Base-by-base conservation (phyloP, 345 rosid genomes). In the Melastoma malabathricum region DNA sequence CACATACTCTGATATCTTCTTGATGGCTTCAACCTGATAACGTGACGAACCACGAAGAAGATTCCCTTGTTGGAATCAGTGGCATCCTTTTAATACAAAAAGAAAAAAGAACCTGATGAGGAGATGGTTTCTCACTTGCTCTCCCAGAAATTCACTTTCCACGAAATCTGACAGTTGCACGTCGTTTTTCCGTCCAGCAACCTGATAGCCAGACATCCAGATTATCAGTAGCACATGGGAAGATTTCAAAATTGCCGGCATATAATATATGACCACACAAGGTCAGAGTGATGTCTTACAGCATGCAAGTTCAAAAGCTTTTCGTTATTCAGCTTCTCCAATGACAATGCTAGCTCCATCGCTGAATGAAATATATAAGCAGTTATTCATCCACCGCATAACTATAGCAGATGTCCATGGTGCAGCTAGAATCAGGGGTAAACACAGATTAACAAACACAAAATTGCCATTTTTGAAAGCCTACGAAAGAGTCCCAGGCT, bases 321-420 rank as follows among this genome's bases (percentile, higher is more conserved):
- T 59, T 75, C 88, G 58, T 84, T 92, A 9, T 75, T 78, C 48
- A 92, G 78, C 78, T 92, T 92, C 81, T 92, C 98, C 67, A 92
- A 56, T 17, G 96, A 82, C 50, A 92, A 48, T 0, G 95, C 78
- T 31, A 92, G 76, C 76, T 92, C 98, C 96, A 92, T 92, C 0
- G 98, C 98, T 92, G 77, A 38, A n/a, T n/a, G n/a, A n/a, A n/a
- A n/a, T n/a, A n/a, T n/a, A n/a, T n/a, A n/a, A n/a, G n/a, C n/a
- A n/a, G n/a, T n/a, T n/a, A n/a, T n/a, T n/a, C n/a, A n/a, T n/a
- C n/a, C n/a, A n/a, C n/a, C n/a, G n/a, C n/a, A n/a, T n/a, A n/a
- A n/a, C n/a, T n/a, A n/a, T n/a, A n/a, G n/a, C n/a, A n/a, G n/a
- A n/a, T n/a, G n/a, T n/a, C n/a, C n/a, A n/a, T n/a, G n/a, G n/a